These are phyloP conservation scores for Verticillium tricorpus DNA, from an alignment of 2,329 filamentous ascomycete species.

Conservation along the genomic window DNA sequence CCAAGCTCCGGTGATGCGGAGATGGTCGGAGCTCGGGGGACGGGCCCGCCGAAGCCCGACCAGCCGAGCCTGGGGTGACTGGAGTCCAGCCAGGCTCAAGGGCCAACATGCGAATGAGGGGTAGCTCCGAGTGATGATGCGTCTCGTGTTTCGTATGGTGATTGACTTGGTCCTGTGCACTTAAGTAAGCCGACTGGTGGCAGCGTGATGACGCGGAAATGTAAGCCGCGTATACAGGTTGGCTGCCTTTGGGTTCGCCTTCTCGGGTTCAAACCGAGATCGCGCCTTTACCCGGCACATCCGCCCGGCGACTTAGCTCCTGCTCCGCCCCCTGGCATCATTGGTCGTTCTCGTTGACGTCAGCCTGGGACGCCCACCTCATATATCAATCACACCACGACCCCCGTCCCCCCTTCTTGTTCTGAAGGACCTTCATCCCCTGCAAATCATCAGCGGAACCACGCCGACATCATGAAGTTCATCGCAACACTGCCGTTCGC, in stretches of 20 bases:
- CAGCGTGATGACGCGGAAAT: neutral
- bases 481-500: conserved; percentile 41
- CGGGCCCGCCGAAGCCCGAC: neutral
- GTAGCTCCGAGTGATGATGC: neutral
- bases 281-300: neutral
- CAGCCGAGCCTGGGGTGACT: neutral
- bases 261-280: neutral
- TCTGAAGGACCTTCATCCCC: no score
- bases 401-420: neutral
- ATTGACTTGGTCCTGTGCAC: neutral
- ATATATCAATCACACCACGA: neutral
- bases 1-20: neutral
- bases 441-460: neutral
- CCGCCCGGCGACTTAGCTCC: neutral
- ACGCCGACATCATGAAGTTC: conserved; percentile 36
- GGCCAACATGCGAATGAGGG: neutral
- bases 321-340: neutral
- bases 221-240: neutral
- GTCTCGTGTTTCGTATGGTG: neutral
- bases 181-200: neutral
- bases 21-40: neutral
- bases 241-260: neutral
- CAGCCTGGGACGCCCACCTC: conserved; percentile 3
- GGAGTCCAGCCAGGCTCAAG: neutral
- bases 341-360: conserved; percentile 13